These are phyloP conservation scores for Aspergillus mulundensis DNA, from an alignment of 495 filamentous ascomycete species.

Conservation along the genomic window DNA sequence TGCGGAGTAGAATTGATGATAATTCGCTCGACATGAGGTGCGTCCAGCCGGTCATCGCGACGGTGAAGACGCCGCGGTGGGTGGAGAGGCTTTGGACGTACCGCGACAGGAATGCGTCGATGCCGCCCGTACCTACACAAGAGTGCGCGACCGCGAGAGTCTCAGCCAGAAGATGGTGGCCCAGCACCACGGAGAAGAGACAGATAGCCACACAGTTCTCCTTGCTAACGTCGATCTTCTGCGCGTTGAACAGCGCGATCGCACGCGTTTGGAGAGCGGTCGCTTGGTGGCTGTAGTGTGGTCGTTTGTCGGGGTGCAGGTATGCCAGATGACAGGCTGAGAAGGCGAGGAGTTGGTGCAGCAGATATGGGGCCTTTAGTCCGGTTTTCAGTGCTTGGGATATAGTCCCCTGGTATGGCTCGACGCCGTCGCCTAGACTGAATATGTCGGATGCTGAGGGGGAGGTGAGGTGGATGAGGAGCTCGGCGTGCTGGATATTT, in stretches of 20 bases:
- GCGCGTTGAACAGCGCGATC: constrained; percentile 38
- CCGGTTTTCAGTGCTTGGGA: not conserved
- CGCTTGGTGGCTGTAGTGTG: constrained; percentile 37
- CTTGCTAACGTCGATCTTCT: constrained; percentile 15
- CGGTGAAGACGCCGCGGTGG: constrained; percentile 34
- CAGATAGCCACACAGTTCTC: constrained; percentile 1
- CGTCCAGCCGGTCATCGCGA: constrained; percentile 24
- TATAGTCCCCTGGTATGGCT: not conserved
- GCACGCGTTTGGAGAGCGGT: constrained; percentile 43
- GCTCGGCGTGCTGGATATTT: constrained; percentile 23
- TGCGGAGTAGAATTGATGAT: constrained; percentile 15
- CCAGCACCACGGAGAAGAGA: constrained; percentile 6
- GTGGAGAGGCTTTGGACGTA: constrained; percentile 35
- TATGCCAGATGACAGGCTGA: constrained; percentile 39
- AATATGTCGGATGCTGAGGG: constrained; percentile 10
- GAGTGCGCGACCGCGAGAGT: not conserved
- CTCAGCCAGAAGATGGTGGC: constrained; percentile 8
- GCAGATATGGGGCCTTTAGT: constrained; percentile 33
- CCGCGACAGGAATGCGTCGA: constrained; percentile 23
- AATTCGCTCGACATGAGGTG: constrained; percentile 16
- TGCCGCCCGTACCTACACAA: not conserved
- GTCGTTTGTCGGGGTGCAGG: constrained; percentile 22
- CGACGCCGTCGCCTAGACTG: not conserved
- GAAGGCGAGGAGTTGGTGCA: constrained; percentile 42
- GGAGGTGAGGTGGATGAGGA: constrained; percentile 21